These are phyloP conservation scores for Yamadazyma songkhlaensis DNA, from an alignment of 1,139 yeast species.

Conservation along the genomic window DNA sequence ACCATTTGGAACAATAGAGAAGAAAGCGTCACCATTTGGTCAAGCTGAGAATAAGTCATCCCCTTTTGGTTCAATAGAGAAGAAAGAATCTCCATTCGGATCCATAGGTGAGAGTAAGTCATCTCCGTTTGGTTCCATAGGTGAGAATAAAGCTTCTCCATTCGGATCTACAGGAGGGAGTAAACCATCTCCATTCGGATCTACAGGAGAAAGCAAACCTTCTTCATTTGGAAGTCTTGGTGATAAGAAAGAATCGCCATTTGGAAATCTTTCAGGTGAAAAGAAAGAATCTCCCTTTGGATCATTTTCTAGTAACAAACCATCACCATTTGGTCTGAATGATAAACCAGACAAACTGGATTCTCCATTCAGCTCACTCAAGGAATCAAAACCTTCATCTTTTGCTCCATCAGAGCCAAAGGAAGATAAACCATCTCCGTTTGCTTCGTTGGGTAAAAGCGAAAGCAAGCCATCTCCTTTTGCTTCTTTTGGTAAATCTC, in stretches of 20 bases:
- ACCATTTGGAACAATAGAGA: neutral
- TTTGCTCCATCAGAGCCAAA: conserved; percentile 6
- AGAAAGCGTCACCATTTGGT: conserved; percentile 5
- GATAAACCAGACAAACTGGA: too few species aligned
- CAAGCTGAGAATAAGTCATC: conserved; percentile 2
- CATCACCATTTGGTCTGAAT: too few species aligned
- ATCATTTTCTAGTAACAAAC: neutral
- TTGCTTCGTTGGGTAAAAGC: conserved; percentile 5
- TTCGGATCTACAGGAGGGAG: conserved; percentile 1
- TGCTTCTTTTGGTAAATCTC: too few species aligned
- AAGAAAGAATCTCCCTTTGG: conserved; percentile 3
- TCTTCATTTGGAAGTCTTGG: neutral
- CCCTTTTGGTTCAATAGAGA: conserved; percentile 6
- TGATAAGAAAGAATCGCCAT: conserved; percentile 7
- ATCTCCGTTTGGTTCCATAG: neutral
- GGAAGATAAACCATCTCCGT: conserved; percentile 3
- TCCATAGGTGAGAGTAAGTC: neutral
- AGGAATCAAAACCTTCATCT: conserved; percentile 4
- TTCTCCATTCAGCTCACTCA: too few species aligned
- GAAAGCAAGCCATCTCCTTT: too few species aligned
- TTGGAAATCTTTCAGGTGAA: too few species aligned
- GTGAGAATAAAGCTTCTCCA: neutral
- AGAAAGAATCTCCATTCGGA: conserved; percentile 1
- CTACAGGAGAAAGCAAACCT: neutral
- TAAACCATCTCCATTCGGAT: conserved; percentile 4